Conservation (phyloP, 306 rosid genomes). For the Amphicarpaea edgeworthii region DNA sequence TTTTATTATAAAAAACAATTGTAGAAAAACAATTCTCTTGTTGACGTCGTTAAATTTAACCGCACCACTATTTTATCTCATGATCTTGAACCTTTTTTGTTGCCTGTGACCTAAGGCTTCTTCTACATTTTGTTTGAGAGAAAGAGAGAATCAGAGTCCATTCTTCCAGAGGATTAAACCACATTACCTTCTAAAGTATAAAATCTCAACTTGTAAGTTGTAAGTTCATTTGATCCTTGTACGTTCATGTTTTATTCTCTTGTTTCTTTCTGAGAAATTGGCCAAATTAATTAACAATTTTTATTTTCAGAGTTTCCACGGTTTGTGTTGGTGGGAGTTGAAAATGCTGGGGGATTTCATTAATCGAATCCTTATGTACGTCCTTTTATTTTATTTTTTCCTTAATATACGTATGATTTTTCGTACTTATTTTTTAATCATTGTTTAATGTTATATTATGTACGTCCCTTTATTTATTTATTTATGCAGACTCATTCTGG, state of each 20-base stretch:
- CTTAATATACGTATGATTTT: neutral
- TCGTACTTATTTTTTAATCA: neutral
- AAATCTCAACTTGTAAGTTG: slow-evolving; percentile 21
- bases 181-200: slow-evolving; percentile 51
- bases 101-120: slow-evolving; percentile 55
- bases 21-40: neutral
- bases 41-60: slow-evolving; percentile 30
- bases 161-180: slow-evolving; percentile 47
- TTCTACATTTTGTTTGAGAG: slow-evolving; percentile 46
- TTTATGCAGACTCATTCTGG: slow-evolving; percentile 70
- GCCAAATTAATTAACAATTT: neutral
- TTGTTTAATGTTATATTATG: neutral
- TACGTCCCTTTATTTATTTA: neutral
- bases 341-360: slow-evolving; percentile 87
- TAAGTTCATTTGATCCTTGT: neutral
- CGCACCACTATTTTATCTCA: slow-evolving; percentile 26
- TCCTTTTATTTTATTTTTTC: slow-evolving; percentile 35
- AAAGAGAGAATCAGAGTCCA: slow-evolving; percentile 54
- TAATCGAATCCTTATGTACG: slow-evolving; percentile 79
- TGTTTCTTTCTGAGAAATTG: neutral
- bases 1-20: too few relatives aligned
- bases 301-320: slow-evolving; percentile 48
- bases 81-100: slow-evolving; percentile 6
- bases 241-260: neutral
- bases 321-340: slow-evolving; percentile 39